Conservation (phyloP, 371 early-diverging fungal genomes). For the Coemansia sp. region DNA sequence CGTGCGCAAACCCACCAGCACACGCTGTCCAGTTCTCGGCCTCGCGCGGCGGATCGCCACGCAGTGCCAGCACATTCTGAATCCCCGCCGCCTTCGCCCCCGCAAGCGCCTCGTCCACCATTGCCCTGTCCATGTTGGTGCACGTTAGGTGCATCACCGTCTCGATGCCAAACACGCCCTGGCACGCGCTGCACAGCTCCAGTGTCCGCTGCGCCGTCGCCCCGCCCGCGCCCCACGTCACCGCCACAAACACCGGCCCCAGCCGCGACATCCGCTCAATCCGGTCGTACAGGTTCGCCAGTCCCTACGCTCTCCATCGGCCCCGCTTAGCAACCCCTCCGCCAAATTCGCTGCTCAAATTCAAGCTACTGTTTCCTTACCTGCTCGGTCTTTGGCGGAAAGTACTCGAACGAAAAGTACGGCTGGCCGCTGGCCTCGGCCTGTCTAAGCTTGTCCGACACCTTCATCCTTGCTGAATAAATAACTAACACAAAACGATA, state of each 20-base stretch:
- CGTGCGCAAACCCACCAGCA: conserved; percentile 75
- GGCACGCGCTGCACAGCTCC: conserved; percentile 79
- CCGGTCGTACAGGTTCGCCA: conserved; percentile 88
- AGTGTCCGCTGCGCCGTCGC: conserved; percentile 83
- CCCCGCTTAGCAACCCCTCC: neutral
- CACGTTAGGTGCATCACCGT: conserved; percentile 96
- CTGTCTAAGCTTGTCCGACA: conserved; percentile 58
- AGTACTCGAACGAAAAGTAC: conserved; percentile 92
- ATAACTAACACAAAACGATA: neutral
- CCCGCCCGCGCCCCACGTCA: conserved; percentile 98
- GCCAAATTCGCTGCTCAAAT: neutral
- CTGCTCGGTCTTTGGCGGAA: conserved; percentile 95
- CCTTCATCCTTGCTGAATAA: conserved; percentile 56
- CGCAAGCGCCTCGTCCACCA: conserved; percentile 78
- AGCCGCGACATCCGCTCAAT: conserved; percentile 83
- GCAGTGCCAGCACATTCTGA: conserved; percentile 90
- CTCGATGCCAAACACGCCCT: conserved; percentile 82
- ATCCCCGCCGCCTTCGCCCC: conserved; percentile 86
- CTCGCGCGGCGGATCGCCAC: conserved; percentile 67
- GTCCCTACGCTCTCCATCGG: conserved; percentile 58
- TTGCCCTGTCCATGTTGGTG: conserved; percentile 91
- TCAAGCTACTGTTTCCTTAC: conserved; percentile 45
- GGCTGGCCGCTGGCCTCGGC: conserved; percentile 49
- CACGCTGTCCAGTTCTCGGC: conserved; percentile 79
- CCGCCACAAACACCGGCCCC: conserved; percentile 87